Conservation (phyloP, 1,284 basidiomycete species). For the Trichosporon sp. region DNA sequence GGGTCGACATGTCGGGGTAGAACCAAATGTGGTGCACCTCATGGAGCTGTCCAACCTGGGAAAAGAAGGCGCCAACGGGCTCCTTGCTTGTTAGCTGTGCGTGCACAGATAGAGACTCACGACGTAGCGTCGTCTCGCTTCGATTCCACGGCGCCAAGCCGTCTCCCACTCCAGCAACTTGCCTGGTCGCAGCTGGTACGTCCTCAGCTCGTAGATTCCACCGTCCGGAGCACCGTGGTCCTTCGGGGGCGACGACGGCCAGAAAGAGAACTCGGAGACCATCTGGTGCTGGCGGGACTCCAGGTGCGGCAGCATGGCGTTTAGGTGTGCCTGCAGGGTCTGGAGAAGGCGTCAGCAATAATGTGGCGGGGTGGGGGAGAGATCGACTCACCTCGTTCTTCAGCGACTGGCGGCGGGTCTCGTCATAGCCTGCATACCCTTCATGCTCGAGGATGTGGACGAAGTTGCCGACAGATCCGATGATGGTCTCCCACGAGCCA, state of each 20-base stretch:
- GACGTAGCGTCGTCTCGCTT: constrained; percentile 79
- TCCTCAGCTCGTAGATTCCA: constrained; percentile 86
- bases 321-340: constrained; percentile 28
- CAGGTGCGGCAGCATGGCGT: constrained; percentile 70
- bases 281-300: constrained; percentile 73
- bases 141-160: constrained; percentile 85
- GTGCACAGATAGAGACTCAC: constrained; percentile 44
- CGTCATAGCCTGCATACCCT: constrained; percentile 81
- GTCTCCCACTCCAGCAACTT: constrained; percentile 89
- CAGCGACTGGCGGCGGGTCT: constrained; percentile 33
- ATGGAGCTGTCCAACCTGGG: constrained; percentile 84
- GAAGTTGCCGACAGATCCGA: constrained; percentile 75
- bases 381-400: constrained; percentile 38
- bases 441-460: constrained; percentile 86
- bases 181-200: constrained; percentile 73
- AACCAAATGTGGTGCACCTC: constrained; percentile 94
- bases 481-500: constrained; percentile 82
- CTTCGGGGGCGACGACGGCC: constrained; percentile 82
- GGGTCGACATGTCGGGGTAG: constrained; percentile 78
- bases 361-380: constrained; percentile 21
- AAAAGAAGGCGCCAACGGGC: constrained; percentile 92
- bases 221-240: constrained; percentile 63
- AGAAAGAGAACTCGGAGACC: constrained; percentile 90
- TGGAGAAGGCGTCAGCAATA: constrained; percentile 21
- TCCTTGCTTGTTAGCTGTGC: constrained; percentile 51